Percentiles rank a stretch among this genome's conserved stretches.
phyloP scores from a whole-genome alignment of 257 asterid species.

The Solanum chaucha region DNA sequence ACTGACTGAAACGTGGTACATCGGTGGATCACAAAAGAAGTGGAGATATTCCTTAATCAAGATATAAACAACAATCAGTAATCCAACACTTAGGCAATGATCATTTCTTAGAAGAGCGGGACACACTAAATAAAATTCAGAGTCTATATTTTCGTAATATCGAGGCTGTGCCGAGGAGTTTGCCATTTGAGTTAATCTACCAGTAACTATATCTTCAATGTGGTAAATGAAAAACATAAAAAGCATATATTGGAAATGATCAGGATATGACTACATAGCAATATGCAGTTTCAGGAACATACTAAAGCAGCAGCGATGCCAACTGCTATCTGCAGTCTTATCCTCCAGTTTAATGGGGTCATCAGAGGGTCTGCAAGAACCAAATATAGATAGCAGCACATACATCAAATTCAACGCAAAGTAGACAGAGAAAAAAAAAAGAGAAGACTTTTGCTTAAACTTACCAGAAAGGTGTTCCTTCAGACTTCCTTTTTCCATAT shows the following conservation, averaged over 20 bases:
- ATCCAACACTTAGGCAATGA: background rate
- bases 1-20: conserved; percentile 51
- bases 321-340: conserved; percentile 61
- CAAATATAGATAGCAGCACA: background rate
- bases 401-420: background rate
- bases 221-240: background rate
- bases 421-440: background rate
- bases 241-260: background rate
- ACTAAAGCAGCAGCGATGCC: conserved; percentile 92
- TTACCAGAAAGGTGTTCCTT: conserved; percentile 79
- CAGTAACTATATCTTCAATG: background rate
- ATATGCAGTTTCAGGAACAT: conserved; percentile 18
- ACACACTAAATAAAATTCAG: background rate
- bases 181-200: background rate
- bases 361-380: conserved; percentile 61
- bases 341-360: conserved; percentile 93
- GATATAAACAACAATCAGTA: background rate
- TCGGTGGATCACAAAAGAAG: conserved; percentile 88
- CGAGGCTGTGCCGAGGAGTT: background rate
- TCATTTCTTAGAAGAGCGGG: background rate
- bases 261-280: background rate
- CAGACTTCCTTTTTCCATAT: conserved; percentile 67
- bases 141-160: background rate
- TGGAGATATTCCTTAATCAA: conserved; percentile 73
- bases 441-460: background rate